These are phyloP conservation scores for Strobilomyces echinocephalus DNA, from an alignment of 768 basidiomycete genomes.

Conservation along the genomic window DNA sequence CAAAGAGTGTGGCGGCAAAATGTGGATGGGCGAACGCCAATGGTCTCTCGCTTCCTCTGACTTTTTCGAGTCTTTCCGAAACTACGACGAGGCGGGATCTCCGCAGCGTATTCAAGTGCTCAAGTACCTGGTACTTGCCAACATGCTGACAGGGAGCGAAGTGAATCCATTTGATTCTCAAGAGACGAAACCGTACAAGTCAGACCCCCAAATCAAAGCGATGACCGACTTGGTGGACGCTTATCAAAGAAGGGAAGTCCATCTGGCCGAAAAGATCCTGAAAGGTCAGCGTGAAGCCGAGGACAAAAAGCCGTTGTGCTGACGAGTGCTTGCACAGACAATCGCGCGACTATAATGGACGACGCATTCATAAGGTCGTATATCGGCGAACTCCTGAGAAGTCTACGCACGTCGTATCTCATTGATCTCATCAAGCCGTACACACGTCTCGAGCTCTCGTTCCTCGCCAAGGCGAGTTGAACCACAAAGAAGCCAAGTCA, in stretches of 20 bases:
- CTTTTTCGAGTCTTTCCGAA: slow-evolving; percentile 98
- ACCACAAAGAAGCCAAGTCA: not conserved
- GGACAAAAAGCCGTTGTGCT: not conserved
- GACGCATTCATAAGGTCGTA: slow-evolving; percentile 93
- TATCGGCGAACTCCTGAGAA: slow-evolving; percentile 93
- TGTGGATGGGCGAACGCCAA: slow-evolving; percentile 99
- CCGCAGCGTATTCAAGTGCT: slow-evolving; percentile 96
- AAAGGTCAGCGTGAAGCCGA: slow-evolving; percentile 52
- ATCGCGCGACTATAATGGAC: slow-evolving; percentile 92
- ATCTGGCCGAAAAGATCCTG: slow-evolving; percentile 94
- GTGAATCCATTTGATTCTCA: slow-evolving; percentile 99
- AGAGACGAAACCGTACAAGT: slow-evolving; percentile 98
- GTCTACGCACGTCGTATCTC: slow-evolving; percentile 91
- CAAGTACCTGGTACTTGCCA: slow-evolving; percentile 95
- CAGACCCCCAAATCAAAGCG: slow-evolving; percentile 91
- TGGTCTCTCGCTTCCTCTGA: slow-evolving; percentile 97
- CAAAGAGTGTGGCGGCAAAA: slow-evolving; percentile 98
- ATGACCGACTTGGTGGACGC: slow-evolving; percentile 98
- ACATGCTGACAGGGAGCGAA: slow-evolving; percentile 97
- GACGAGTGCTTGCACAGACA: slow-evolving; percentile 49
- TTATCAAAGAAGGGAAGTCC: slow-evolving; percentile 94
- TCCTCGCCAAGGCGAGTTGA: slow-evolving; percentile 76
- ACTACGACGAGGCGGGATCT: slow-evolving; percentile 97
- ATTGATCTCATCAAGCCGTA: slow-evolving; percentile 99
- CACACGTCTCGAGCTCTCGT: slow-evolving; percentile 86